These are phyloP conservation scores for Astrothelium macrocarpum DNA, from an alignment of 495 filamentous ascomycete species.

Conservation along the genomic window DNA sequence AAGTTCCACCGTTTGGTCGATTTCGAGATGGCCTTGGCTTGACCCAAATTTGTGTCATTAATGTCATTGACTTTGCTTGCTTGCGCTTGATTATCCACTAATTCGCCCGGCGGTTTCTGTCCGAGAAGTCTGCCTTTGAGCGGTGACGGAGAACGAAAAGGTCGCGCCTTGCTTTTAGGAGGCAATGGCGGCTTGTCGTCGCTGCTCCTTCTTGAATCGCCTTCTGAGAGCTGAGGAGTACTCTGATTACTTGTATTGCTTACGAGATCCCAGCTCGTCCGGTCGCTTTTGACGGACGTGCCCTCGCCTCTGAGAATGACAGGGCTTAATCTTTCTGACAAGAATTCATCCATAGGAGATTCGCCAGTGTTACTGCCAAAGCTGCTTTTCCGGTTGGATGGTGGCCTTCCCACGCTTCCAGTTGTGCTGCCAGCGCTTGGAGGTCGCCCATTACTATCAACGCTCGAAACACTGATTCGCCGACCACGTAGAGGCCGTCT, in stretches of 20 bases:
- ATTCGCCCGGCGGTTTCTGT: conserved; percentile 13
- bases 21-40: conserved; percentile 24
- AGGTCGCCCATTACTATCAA: conserved; percentile 42
- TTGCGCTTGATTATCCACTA: conserved; percentile 5
- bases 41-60: conserved; percentile 14
- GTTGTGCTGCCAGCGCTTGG: conserved; percentile 45
- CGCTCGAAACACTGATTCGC: conserved; percentile 45
- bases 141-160: conserved; percentile 10
- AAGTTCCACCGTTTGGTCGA: conserved; percentile 66
- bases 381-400: conserved; percentile 44
- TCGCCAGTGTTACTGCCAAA: conserved; percentile 43
- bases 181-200: conserved; percentile 16
- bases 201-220: conserved; percentile 22
- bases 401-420: conserved; percentile 33
- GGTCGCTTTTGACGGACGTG: conserved; percentile 17
- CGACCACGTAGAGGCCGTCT: conserved; percentile 55
- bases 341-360: conserved; percentile 53
- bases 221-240: conserved; percentile 6
- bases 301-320: conserved; percentile 69
- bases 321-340: conserved; percentile 71
- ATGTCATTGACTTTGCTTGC: conserved; percentile 4
- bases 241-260: conserved; percentile 11
- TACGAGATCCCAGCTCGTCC: conserved; percentile 18
- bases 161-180: conserved; percentile 24
- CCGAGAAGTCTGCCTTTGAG: conserved; percentile 8